These are phyloP conservation scores for Sinapis alba DNA, from an alignment of 441 rosid genomes.

Conservation along the genomic window DNA sequence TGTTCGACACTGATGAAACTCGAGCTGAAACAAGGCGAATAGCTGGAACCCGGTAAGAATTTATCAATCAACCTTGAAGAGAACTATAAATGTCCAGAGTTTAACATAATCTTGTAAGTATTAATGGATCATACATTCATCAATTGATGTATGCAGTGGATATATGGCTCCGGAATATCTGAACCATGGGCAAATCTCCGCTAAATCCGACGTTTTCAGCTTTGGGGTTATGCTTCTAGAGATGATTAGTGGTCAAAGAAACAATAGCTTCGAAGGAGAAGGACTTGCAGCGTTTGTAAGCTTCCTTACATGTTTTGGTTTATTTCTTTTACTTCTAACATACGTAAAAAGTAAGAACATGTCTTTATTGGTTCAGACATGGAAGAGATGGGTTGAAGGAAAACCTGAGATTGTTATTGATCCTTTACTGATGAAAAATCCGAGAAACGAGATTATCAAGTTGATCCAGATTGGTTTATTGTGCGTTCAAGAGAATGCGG, in stretches of 20 bases:
- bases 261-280: constrained; percentile 30
- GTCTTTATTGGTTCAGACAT: constrained; percentile 20
- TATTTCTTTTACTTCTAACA: neutral
- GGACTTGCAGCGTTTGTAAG: constrained; percentile 30
- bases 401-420: neutral
- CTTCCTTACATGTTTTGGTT: neutral
- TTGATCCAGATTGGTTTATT: constrained; percentile 8
- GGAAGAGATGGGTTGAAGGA: constrained; percentile 5
- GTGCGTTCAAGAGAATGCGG: constrained; percentile 43
- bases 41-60: neutral
- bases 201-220: constrained; percentile 32
- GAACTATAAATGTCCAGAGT: neutral
- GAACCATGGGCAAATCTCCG: constrained; percentile 21
- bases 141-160: constrained; percentile 21
- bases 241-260: constrained; percentile 30
- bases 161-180: constrained; percentile 37
- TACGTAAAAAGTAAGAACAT: neutral
- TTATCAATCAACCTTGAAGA: neutral
- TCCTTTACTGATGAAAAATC: neutral
- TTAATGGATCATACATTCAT: neutral
- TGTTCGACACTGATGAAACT: constrained; percentile 21
- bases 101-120: neutral
- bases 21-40: constrained; percentile 8
- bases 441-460: neutral
- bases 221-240: constrained; percentile 36